Conservation (phyloP, 2,329 filamentous ascomycete genomes). For the Fusarium sp. region DNA sequence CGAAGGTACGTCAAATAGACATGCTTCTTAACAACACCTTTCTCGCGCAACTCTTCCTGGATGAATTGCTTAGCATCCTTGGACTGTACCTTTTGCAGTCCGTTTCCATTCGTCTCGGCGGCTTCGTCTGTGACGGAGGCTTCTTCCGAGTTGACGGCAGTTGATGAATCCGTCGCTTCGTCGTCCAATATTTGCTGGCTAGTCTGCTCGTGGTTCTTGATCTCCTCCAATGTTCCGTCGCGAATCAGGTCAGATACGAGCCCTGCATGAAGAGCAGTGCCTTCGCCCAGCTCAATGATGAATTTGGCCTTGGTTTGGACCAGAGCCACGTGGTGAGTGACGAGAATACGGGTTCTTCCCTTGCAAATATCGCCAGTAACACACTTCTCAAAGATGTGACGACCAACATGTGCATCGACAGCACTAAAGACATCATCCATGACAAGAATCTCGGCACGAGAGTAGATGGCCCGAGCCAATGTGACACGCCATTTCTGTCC, state of each 20-base stretch:
- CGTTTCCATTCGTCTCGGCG: constrained; percentile 52
- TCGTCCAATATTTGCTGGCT: constrained; percentile 60
- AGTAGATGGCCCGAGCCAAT: constrained; percentile 84
- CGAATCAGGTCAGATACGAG: constrained; percentile 72
- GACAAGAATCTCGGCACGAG: constrained; percentile 78
- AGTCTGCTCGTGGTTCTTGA: constrained; percentile 67
- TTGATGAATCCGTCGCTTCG: constrained; percentile 55
- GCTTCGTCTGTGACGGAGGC: constrained; percentile 55
- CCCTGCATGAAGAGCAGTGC: constrained; percentile 72
- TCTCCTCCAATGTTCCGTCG: constrained; percentile 66
- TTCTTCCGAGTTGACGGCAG: constrained; percentile 67
- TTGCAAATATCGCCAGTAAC: constrained; percentile 76
- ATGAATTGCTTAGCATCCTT: constrained; percentile 76
- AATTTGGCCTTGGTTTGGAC: constrained; percentile 79
- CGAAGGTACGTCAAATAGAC: constrained; percentile 77
- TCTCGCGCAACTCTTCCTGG: constrained; percentile 79
- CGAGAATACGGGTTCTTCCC: constrained; percentile 79
- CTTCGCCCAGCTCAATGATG: constrained; percentile 78
- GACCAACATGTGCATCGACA: constrained; percentile 83
- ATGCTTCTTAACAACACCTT: constrained; percentile 73
- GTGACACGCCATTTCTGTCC: constrained; percentile 87
- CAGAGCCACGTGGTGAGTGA: constrained; percentile 82
- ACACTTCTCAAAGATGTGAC: constrained; percentile 82
- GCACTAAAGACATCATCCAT: constrained; percentile 89
- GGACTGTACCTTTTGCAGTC: constrained; percentile 62